Evolutionary conservation across 305 asterid genomes (phyloP).

Genomic region (Solanum chacoense): DNA sequence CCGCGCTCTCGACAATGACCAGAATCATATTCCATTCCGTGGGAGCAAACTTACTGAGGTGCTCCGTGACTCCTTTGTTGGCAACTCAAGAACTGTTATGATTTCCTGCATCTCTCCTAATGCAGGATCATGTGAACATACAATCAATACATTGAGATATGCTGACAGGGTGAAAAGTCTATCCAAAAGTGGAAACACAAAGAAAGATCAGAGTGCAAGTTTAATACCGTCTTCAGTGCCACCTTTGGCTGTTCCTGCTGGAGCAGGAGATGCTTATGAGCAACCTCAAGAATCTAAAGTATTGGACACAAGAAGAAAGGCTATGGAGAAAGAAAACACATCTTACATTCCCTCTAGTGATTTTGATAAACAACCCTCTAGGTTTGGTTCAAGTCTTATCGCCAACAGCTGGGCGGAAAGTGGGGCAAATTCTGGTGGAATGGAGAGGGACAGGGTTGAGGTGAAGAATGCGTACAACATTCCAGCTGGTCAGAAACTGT

Average conservation of each 20-base stretch:
- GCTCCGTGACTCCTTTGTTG: conserved; percentile 88
- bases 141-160: conserved; percentile 92
- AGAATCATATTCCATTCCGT: conserved; percentile 93
- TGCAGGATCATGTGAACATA: conserved; percentile 95
- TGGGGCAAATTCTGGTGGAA: conserved; percentile 25
- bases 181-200: conserved; percentile 65
- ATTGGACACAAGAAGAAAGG: conserved; percentile 37
- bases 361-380: conserved; percentile 41
- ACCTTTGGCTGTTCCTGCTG: conserved; percentile 48
- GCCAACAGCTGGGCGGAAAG: conserved; percentile 27
- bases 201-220: conserved; percentile 47
- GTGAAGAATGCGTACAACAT: conserved; percentile 27
- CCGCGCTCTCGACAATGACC: conserved; percentile 97
- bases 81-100: conserved; percentile 98
- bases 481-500: conserved; percentile 14
- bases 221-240: conserved; percentile 21
- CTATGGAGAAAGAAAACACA: conserved; percentile 38
- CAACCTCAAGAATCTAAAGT: conserved; percentile 46
- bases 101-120: conserved; percentile 88
- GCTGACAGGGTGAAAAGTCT: conserved; percentile 99
- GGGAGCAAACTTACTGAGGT: conserved; percentile 99
- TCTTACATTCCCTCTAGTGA: conserved; percentile 35
- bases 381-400: conserved; percentile 23
- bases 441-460: conserved; percentile 33
- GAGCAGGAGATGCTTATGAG: conserved; percentile 74